Conservation (phyloP, 306 rosid species). For the Medicago ruthenica region DNA sequence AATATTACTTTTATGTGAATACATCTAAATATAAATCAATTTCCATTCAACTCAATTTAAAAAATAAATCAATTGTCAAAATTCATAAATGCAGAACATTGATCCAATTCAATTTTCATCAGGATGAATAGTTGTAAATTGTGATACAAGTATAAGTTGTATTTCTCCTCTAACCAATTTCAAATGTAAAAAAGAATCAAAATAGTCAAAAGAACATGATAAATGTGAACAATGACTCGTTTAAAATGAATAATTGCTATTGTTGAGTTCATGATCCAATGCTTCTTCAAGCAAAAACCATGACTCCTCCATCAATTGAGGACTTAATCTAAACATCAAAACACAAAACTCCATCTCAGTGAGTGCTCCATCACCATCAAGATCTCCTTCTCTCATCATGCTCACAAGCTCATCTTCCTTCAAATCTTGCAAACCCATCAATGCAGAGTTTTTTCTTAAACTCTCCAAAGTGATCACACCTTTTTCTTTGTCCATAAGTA, state of each 20-base stretch:
- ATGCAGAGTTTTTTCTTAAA: conserved; percentile 46
- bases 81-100: background rate
- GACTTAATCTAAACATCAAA: conserved; percentile 86
- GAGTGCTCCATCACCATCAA: conserved; percentile 75
- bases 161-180: conserved; percentile 11
- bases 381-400: conserved; percentile 74
- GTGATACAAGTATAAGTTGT: background rate
- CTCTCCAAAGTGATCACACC: conserved; percentile 43
- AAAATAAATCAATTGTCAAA: background rate
- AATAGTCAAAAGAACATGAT: background rate
- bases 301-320: conserved; percentile 67
- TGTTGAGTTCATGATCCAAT: conserved; percentile 43
- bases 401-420: conserved; percentile 70
- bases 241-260: background rate
- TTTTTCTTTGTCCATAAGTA: conserved; percentile 42
- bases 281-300: conserved; percentile 64
- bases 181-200: conserved; percentile 9
- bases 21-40: too few species aligned
- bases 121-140: background rate
- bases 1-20: too few species aligned
- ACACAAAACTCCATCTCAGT: conserved; percentile 85
- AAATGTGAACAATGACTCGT: background rate
- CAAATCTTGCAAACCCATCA: conserved; percentile 65
- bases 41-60: background rate
- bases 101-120: conserved; percentile 8